Evolutionary conservation across 2,329 filamentous ascomycete genomes (phyloP).

Genomic region (Penicillium sp.): DNA sequence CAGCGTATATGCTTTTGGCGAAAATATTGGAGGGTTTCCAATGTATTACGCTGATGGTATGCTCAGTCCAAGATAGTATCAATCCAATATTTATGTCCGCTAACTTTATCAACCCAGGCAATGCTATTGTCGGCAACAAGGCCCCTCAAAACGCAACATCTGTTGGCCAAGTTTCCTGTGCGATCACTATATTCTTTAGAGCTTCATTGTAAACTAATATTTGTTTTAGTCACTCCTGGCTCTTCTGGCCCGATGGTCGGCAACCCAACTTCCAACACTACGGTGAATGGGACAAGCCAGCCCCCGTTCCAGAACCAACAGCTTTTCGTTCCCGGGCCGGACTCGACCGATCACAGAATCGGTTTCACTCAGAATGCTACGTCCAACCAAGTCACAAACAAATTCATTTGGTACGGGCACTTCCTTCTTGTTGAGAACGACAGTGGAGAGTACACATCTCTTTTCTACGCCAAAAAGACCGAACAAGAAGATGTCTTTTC

Average conservation of each 20-base stretch:
- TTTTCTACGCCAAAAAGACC: conserved; percentile 16
- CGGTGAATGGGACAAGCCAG: background rate
- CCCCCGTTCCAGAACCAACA: conserved; percentile 7
- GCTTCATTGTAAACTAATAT: background rate
- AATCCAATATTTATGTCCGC: background rate
- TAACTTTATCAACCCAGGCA: background rate
- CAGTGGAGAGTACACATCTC: conserved; percentile 13
- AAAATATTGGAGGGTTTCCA: conserved; percentile 15
- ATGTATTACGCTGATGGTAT: conserved; percentile 17
- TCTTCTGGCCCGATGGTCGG: conserved; percentile 9
- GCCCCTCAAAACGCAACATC: conserved; percentile 5
- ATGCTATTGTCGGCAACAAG: conserved; percentile 1
- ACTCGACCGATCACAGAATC: conserved; percentile 10
- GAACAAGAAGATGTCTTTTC: conserved; percentile 10
- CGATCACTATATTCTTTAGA: background rate
- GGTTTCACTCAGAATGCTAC: conserved; percentile 8
- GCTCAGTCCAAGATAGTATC: background rate
- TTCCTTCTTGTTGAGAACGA: conserved; percentile 17
- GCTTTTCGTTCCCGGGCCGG: conserved; percentile 10
- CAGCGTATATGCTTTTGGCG: conserved; percentile 16
- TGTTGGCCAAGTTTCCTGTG: conserved; percentile 6
- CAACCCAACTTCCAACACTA: conserved; percentile 6
- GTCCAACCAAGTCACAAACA: conserved; percentile 8
- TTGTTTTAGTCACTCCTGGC: background rate
- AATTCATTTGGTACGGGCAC: conserved; percentile 20